Evolutionary conservation across 2,329 filamentous ascomycete genomes (phyloP).

Genomic region (Penicillium palitans): DNA sequence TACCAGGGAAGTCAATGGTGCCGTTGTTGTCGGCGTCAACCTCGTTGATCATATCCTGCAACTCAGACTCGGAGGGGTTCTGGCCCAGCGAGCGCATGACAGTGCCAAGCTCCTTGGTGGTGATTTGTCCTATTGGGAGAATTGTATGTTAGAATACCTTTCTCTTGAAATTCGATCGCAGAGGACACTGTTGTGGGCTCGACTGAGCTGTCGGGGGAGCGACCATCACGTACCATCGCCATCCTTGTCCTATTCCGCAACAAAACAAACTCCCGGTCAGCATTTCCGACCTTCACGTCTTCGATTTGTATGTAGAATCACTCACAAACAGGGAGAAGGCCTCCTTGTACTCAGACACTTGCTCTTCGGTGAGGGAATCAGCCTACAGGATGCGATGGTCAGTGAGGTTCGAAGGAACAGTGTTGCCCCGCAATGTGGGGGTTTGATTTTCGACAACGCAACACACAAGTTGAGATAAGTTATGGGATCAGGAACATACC

Average conservation of each 20-base stretch:
- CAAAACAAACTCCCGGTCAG: constrained; percentile 21
- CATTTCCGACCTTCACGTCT: constrained; percentile 3
- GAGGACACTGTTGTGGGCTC: neutral
- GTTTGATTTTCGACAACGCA: constrained; percentile 16
- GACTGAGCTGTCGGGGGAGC: constrained; percentile 1
- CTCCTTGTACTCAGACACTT: constrained; percentile 99
- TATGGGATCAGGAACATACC: constrained; percentile 26
- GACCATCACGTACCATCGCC: constrained; percentile 72
- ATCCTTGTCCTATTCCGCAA: constrained; percentile 71
- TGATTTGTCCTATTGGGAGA: constrained; percentile 71
- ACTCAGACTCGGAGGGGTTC: constrained; percentile 85
- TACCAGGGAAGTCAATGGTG: constrained; percentile 89
- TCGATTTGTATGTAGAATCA: constrained; percentile 30
- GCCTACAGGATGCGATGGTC: constrained; percentile 60
- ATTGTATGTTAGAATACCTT: constrained; percentile 13
- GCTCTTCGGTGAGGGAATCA: constrained; percentile 98
- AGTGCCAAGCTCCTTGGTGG: constrained; percentile 84
- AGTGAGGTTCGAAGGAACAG: constrained; percentile 26
- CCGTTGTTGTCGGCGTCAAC: constrained; percentile 91
- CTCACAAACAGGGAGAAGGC: constrained; percentile 99
- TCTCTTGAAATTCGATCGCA: neutral
- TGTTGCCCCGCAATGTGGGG: constrained; percentile 40
- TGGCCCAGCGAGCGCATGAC: constrained; percentile 89
- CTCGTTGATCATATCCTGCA: constrained; percentile 94
- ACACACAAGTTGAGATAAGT: neutral